These are phyloP conservation scores for Epichloe aotearoae DNA, from an alignment of 2,329 filamentous ascomycete genomes.

Conservation along the genomic window DNA sequence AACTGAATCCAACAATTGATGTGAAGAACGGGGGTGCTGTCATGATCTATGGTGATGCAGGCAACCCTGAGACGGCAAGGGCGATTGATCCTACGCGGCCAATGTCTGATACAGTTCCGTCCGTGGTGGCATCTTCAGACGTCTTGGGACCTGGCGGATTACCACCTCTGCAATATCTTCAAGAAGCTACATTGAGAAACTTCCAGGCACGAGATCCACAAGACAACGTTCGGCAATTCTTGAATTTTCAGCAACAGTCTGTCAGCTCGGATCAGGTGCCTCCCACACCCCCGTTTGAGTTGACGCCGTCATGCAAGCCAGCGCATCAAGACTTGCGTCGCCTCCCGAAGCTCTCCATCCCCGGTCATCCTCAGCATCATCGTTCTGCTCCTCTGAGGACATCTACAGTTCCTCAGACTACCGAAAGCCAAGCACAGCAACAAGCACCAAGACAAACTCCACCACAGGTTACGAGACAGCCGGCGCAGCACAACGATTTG, in stretches of 20 bases:
- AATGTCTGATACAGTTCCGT: slow-evolving; percentile 63
- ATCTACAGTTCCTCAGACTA: slow-evolving; percentile 15
- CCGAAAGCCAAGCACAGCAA: slow-evolving; percentile 13
- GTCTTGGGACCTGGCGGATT: slow-evolving; percentile 58
- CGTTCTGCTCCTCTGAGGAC: slow-evolving; percentile 16
- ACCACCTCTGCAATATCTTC: slow-evolving; percentile 54
- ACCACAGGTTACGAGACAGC: slow-evolving; percentile 9
- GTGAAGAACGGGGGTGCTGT: slow-evolving; percentile 48
- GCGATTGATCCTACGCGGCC: slow-evolving; percentile 49
- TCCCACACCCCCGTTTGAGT: slow-evolving; percentile 56
- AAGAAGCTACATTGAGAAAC: slow-evolving; percentile 58
- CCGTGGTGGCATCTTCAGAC: slow-evolving; percentile 83
- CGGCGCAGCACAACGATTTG: slow-evolving; percentile 21
- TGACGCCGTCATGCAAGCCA: slow-evolving; percentile 33
- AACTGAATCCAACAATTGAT: slow-evolving; percentile 56
- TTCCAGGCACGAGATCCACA: slow-evolving; percentile 67
- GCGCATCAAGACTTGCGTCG: slow-evolving; percentile 43
- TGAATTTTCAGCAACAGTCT: slow-evolving; percentile 64
- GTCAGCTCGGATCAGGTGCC: slow-evolving; percentile 39
- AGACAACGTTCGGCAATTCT: slow-evolving; percentile 85
- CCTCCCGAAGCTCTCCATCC: slow-evolving; percentile 51
- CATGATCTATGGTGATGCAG: slow-evolving; percentile 65
- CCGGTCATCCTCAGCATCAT: slow-evolving; percentile 22
- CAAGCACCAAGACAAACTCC: slow-evolving; percentile 13
- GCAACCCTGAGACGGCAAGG: slow-evolving; percentile 55